Conservation (phyloP, 1,139 yeast genomes). For the Candida neerlandica region DNA sequence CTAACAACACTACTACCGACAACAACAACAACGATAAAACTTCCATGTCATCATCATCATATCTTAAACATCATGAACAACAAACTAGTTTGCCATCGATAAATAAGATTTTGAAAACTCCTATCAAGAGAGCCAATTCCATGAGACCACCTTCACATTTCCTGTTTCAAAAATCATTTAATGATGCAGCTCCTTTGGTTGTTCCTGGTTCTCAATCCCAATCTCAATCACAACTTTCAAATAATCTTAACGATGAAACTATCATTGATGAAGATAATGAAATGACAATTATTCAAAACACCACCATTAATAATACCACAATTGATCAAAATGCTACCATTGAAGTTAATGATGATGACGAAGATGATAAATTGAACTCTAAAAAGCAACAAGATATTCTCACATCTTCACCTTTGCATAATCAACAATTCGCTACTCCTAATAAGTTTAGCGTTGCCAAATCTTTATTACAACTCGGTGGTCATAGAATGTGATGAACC, state of each 20-base stretch:
- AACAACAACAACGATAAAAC: neutral
- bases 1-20: slow-evolving; percentile 5
- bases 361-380: slow-evolving; percentile 5
- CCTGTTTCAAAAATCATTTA: slow-evolving; percentile 16
- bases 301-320: slow-evolving; percentile 19
- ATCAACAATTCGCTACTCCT: slow-evolving; percentile 48
- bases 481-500: slow-evolving; percentile 18
- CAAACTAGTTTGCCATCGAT: slow-evolving; percentile 37
- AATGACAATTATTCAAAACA: slow-evolving; percentile 20
- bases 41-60: slow-evolving; percentile 8
- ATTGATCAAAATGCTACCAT: slow-evolving; percentile 18
- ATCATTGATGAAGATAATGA: slow-evolving; percentile 42
- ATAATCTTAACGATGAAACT: slow-evolving; percentile 25
- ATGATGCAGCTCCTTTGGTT: slow-evolving; percentile 15
- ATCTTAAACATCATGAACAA: slow-evolving; percentile 6
- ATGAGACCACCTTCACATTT: slow-evolving; percentile 22
- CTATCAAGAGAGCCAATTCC: slow-evolving; percentile 38
- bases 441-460: slow-evolving; percentile 52
- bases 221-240: slow-evolving; percentile 4
- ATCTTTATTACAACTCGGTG: slow-evolving; percentile 49
- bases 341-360: slow-evolving; percentile 12
- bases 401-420: slow-evolving; percentile 37
- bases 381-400: slow-evolving; percentile 20
- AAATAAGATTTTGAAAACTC: slow-evolving; percentile 49
- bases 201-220: slow-evolving; percentile 12